Evolutionary conservation across 352 stramenopile genomes (phyloP).

Genomic region (Globisporangium uncinulatum): DNA sequence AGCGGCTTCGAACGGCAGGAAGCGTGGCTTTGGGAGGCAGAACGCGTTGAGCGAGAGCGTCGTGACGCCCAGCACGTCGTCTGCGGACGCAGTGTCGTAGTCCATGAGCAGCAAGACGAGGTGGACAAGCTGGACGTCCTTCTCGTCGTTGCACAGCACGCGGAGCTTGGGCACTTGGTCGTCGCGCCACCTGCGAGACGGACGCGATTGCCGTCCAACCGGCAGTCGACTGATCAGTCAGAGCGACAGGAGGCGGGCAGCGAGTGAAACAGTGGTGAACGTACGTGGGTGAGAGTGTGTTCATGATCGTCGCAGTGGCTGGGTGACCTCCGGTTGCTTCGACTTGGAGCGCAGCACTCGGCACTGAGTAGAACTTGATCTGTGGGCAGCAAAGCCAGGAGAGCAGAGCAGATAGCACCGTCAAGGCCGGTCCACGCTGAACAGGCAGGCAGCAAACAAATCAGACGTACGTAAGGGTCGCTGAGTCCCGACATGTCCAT

Average conservation of each 20-base stretch:
- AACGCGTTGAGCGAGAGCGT: constrained; percentile 56
- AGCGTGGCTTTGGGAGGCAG: constrained; percentile 30
- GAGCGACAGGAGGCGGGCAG: no score
- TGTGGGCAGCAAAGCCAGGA: constrained; percentile 6
- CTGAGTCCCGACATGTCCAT: constrained; percentile 77
- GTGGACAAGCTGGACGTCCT: constrained; percentile 56
- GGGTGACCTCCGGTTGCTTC: constrained; percentile 43
- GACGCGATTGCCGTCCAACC: no score
- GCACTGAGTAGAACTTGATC: constrained; percentile 73
- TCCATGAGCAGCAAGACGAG: constrained; percentile 77
- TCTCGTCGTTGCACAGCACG: constrained; percentile 40
- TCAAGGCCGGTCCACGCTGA: no score
- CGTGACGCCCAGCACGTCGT: constrained; percentile 65
- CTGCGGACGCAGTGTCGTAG: constrained; percentile 67
- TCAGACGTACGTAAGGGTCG: constrained; percentile 60
- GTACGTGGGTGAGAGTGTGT: constrained; percentile 57
- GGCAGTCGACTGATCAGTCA: neutral
- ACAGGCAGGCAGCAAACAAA: no score
- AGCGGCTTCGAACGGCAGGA: constrained; percentile 46
- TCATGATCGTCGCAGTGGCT: constrained; percentile 53
- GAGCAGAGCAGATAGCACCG: neutral
- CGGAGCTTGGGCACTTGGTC: constrained; percentile 62
- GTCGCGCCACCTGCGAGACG: constrained; percentile 39
- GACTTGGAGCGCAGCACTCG: constrained; percentile 43
- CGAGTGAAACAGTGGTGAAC: neutral